Evolutionary conservation across 1,139 yeast species (phyloP).

Genomic region (Wickerhamomyces sp.): DNA sequence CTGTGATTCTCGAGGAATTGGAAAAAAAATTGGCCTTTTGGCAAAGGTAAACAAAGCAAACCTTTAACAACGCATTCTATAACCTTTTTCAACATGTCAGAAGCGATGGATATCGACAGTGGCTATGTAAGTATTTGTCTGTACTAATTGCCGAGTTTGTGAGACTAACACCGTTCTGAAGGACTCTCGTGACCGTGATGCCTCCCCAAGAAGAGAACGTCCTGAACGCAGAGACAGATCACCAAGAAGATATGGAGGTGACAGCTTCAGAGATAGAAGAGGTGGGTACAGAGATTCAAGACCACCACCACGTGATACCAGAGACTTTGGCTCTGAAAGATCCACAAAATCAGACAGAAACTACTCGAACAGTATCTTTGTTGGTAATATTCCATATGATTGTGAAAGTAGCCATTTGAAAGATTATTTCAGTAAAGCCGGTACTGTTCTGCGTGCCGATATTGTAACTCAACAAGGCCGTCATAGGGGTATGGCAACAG

Average conservation of each 20-base stretch:
- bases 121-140: constrained; percentile 39
- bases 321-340: constrained; percentile 18
- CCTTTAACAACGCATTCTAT: not conserved
- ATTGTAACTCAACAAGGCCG: constrained; percentile 80
- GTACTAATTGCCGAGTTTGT: constrained; percentile 23
- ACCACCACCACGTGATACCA: not conserved
- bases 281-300: constrained; percentile 12
- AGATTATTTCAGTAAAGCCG: constrained; percentile 56
- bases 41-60: too few species aligned
- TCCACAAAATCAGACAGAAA: constrained; percentile 49
- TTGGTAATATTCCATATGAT: constrained; percentile 71
- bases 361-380: constrained; percentile 64
- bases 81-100: constrained; percentile 30
- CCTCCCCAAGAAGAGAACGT: constrained; percentile 30
- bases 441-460: constrained; percentile 80
- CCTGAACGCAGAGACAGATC: constrained; percentile 20
- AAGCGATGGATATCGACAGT: constrained; percentile 51
- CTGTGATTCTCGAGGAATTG: too few species aligned
- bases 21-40: too few species aligned
- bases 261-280: constrained; percentile 22
- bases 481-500: constrained; percentile 91
- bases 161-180: constrained; percentile 24
- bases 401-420: constrained; percentile 56
- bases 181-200: constrained; percentile 25
- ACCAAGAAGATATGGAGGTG: constrained; percentile 17